A percentile compares a stretch with the other conserved stretches of the same genome.
These are phyloP conservation scores for Aspergillus candidus DNA, from an alignment of 2,329 filamentous ascomycete genomes.

Conservation along the genomic window DNA sequence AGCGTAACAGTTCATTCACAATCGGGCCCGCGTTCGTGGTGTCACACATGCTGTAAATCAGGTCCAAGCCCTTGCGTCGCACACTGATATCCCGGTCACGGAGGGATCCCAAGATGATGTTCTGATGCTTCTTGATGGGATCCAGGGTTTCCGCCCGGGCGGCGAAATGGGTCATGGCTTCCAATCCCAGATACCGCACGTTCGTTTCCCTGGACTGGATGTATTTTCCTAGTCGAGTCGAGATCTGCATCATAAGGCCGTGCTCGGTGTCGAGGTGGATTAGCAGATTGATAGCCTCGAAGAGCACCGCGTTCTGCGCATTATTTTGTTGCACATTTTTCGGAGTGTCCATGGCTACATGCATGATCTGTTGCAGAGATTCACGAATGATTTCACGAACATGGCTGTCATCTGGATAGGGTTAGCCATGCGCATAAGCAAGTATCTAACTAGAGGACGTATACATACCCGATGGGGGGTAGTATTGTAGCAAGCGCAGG, in stretches of 20 bases:
- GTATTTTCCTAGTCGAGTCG: conserved; percentile 81
- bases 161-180: conserved; percentile 97
- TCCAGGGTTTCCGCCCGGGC: conserved; percentile 89
- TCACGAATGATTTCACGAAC: conserved; percentile 87
- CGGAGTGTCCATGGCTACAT: conserved; percentile 83
- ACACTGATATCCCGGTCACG: conserved; percentile 97
- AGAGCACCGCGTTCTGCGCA: conserved; percentile 93
- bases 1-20: conserved; percentile 86
- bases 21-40: conserved; percentile 88
- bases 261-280: conserved; percentile 96
- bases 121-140: conserved; percentile 96
- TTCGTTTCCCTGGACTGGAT: conserved; percentile 97
- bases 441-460: not conserved
- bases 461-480: conserved; percentile 75
- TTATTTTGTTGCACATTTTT: conserved; percentile 99
- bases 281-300: conserved; percentile 97
- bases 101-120: conserved; percentile 87
- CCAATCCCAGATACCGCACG: conserved; percentile 87
- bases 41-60: conserved; percentile 99
- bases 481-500: conserved; percentile 86
- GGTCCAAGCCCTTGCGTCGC: conserved; percentile 85
- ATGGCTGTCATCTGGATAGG: conserved; percentile 71
- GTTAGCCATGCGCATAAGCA: conserved; percentile 3
- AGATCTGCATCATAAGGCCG: conserved; percentile 92
- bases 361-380: conserved; percentile 83